A percentile compares a stretch with the other conserved stretches of the same genome.
phyloP scores from a whole-genome alignment of 805 yeast species.

The Hemisphaericaspora nanyangensis region DNA sequence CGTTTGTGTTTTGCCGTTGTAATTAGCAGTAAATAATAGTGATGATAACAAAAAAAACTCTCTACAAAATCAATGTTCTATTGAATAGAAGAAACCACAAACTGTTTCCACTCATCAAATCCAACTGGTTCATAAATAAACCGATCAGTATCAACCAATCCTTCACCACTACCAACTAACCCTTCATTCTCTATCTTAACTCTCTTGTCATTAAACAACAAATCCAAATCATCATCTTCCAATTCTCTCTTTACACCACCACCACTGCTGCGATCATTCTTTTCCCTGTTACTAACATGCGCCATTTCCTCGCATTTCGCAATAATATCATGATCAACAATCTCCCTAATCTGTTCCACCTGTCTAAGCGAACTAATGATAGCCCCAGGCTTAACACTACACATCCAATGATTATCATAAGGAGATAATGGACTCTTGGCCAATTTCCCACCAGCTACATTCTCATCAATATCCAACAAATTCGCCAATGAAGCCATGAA shows the following conservation, averaged over 20 bases:
- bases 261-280: not conserved
- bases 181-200: slow-evolving; percentile 11
- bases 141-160: slow-evolving; percentile 14
- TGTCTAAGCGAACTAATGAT: slow-evolving; percentile 45
- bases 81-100: slow-evolving; percentile 17
- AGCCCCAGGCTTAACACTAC: slow-evolving; percentile 44
- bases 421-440: slow-evolving; percentile 39
- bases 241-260: slow-evolving; percentile 19
- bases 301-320: slow-evolving; percentile 18
- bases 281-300: not conserved
- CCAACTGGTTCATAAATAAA: slow-evolving; percentile 28
- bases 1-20: no score
- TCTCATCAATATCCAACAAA: slow-evolving; percentile 42
- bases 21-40: no score
- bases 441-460: not conserved
- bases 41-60: not conserved
- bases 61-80: slow-evolving; percentile 4
- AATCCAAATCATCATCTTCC: slow-evolving; percentile 30
- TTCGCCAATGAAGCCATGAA: slow-evolving; percentile 51
- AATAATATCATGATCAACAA: slow-evolving; percentile 23
- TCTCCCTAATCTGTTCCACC: slow-evolving; percentile 34
- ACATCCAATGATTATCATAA: slow-evolving; percentile 32
- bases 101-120: slow-evolving; percentile 34
- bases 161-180: slow-evolving; percentile 1
- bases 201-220: slow-evolving; percentile 36